phyloP scores from a whole-genome alignment of 2,329 filamentous ascomycete species.

The Drechslerella stenobrocha region DNA sequence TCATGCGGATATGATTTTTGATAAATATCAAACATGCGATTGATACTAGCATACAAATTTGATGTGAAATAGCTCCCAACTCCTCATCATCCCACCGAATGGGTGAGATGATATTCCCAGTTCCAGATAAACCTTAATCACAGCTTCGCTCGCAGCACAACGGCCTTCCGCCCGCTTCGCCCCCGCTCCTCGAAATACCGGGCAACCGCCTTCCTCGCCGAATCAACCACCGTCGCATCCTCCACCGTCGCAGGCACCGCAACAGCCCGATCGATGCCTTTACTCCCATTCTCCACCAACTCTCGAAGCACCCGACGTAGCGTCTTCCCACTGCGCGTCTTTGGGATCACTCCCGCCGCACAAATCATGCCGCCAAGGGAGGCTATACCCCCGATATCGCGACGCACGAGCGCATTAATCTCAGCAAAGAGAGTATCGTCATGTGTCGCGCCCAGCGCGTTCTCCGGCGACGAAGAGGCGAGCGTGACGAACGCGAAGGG shows the following conservation, averaged over 20 bases:
- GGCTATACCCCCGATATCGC: conserved; percentile 85
- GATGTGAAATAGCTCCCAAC: too few species aligned
- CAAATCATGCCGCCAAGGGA: conserved; percentile 77
- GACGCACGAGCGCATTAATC: conserved; percentile 72
- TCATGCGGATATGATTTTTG: too few species aligned
- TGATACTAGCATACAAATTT: too few species aligned
- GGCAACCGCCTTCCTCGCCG: conserved; percentile 70
- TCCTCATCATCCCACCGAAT: too few species aligned
- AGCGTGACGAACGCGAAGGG: conserved; percentile 84
- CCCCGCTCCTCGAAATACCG: conserved; percentile 69
- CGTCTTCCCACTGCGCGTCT: conserved; percentile 90
- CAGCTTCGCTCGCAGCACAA: conserved; percentile 57
- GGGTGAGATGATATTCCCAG: neutral
- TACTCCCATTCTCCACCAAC: conserved; percentile 77
- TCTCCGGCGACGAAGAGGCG: conserved; percentile 59
- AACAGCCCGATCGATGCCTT: conserved; percentile 72
- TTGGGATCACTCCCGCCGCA: conserved; percentile 85
- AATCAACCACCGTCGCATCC: conserved; percentile 72
- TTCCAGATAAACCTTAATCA: conserved; percentile 50
- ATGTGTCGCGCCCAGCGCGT: conserved; percentile 22
- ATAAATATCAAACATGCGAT: too few species aligned
- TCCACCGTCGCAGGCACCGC: conserved; percentile 82
- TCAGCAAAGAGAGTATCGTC: conserved; percentile 58
- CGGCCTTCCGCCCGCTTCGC: conserved; percentile 46
- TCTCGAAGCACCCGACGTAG: conserved; percentile 78